Evolutionary conservation across 1,284 basidiomycete species (phyloP).

Genomic region (Mixia osmundae): DNA sequence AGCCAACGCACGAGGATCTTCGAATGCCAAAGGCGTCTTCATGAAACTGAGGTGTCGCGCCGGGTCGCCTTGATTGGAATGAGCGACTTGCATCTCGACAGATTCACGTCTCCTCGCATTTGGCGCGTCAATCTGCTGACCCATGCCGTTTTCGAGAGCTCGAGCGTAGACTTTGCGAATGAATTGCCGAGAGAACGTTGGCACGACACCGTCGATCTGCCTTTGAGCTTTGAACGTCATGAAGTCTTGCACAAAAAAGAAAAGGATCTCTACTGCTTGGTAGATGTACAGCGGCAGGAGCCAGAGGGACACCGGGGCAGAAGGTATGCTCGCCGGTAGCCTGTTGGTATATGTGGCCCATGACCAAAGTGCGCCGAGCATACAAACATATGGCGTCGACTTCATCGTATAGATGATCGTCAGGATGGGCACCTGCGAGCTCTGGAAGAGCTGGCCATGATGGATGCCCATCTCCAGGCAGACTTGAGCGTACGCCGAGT

Average conservation of each 20-base stretch:
- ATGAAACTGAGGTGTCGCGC: slow-evolving; percentile 10
- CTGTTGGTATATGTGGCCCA: no score
- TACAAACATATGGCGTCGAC: no score
- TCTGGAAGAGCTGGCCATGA: no score
- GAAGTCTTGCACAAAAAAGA: slow-evolving; percentile 43
- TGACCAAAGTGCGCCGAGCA: no score
- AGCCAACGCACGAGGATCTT: slow-evolving; percentile 49
- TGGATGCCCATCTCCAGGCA: no score
- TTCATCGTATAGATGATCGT: no score
- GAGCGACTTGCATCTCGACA: neutral
- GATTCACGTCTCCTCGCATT: neutral
- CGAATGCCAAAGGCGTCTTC: slow-evolving; percentile 33
- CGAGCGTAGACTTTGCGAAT: slow-evolving; percentile 36
- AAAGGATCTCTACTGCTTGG: slow-evolving; percentile 34
- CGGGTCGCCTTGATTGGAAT: neutral
- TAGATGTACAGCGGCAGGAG: no score
- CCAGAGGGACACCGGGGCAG: no score
- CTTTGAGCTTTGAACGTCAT: slow-evolving; percentile 32
- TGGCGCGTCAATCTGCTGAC: slow-evolving; percentile 4
- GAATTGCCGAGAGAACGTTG: slow-evolving; percentile 19
- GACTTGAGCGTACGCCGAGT: no score
- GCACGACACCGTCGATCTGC: slow-evolving; percentile 4
- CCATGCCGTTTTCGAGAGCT: slow-evolving; percentile 30
- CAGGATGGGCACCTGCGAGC: no score
- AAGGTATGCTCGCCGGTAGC: no score